These are phyloP conservation scores for Ciborinia camelliae DNA, from an alignment of 2,329 filamentous ascomycete genomes.

Conservation along the genomic window DNA sequence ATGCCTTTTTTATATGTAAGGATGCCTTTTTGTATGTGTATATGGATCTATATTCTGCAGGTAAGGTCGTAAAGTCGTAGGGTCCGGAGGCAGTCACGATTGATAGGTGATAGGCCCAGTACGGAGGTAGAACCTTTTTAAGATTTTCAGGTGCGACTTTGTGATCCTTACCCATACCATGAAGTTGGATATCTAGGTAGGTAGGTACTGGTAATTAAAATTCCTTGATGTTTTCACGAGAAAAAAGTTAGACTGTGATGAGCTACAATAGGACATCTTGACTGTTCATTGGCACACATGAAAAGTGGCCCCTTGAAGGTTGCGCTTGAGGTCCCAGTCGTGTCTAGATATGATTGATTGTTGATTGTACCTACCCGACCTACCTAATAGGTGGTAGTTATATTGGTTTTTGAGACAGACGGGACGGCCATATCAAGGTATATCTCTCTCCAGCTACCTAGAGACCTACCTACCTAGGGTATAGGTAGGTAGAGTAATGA, in stretches of 20 bases:
- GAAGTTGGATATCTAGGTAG: not conserved
- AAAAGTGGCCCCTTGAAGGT: conserved; percentile 11
- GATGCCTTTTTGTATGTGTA: not conserved
- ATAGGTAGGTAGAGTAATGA: too few relatives aligned
- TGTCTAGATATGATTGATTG: conserved; percentile 11
- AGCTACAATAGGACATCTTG: too few relatives aligned
- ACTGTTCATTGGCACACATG: conserved; percentile 5
- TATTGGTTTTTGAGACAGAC: not conserved
- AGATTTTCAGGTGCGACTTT: not conserved
- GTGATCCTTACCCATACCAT: not conserved
- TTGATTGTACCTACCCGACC: not conserved
- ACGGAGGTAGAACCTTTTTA: conserved; percentile 7
- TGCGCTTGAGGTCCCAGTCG: too few relatives aligned
- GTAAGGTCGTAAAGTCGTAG: too few relatives aligned
- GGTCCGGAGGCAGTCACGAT: conserved; percentile 20
- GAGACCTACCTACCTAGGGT: too few relatives aligned
- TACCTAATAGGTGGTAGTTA: not conserved
- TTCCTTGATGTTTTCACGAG: not conserved
- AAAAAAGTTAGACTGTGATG: too few relatives aligned
- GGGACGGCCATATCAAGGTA: too few relatives aligned
- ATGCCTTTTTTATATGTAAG: not conserved
- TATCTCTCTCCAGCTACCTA: too few relatives aligned
- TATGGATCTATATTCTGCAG: too few relatives aligned
- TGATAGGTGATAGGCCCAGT: not conserved
- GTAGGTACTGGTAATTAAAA: too few relatives aligned